Evolutionary conservation across 106 monocot genomes (phyloP).

Genomic region (Xerophyta viscosa): DNA sequence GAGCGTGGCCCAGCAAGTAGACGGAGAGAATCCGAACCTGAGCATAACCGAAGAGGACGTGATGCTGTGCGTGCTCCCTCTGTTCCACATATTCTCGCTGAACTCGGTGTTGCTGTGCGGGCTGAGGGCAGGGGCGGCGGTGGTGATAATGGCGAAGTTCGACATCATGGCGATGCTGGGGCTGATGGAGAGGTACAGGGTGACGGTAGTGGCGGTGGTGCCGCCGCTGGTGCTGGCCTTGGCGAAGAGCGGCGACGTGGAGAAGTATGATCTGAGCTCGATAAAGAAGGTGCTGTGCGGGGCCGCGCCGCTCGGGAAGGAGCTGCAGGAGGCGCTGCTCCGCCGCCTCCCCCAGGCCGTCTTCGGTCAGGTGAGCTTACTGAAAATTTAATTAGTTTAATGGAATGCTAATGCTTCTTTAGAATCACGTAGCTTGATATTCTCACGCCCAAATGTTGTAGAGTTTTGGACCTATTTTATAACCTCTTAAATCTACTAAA

Average conservation of each 20-base stretch:
- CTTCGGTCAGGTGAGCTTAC: constrained; percentile 61
- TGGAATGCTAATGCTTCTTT: no score
- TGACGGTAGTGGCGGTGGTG: constrained; percentile 79
- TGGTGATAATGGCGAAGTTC: constrained; percentile 74
- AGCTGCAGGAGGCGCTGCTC: constrained; percentile 53
- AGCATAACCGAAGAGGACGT: constrained; percentile 49
- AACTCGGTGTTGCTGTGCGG: constrained; percentile 81
- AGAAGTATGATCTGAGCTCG: constrained; percentile 63
- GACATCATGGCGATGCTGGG: constrained; percentile 61
- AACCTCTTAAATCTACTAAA: no score
- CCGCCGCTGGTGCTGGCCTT: constrained; percentile 86
- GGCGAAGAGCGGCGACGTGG: constrained; percentile 66
- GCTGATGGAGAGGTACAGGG: constrained; percentile 43
- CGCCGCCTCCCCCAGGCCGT: constrained; percentile 65
- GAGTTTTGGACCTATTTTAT: no score
- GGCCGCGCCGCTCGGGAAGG: constrained; percentile 89
- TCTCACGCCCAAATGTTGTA: no score
- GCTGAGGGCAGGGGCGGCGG: constrained; percentile 69
- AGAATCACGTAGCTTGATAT: no score
- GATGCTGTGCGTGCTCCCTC: constrained; percentile 81
- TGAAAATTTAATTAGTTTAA: neutral
- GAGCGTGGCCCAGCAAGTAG: constrained; percentile 80
- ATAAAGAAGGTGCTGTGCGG: constrained; percentile 75
- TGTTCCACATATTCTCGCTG: constrained; percentile 89
- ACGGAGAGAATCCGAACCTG: constrained; percentile 91